Percentiles rank a stretch among this genome's conserved stretches.
phyloP scores from a whole-genome alignment of 2,329 filamentous ascomycete genomes.

The Dothideomycetes sp. region DNA sequence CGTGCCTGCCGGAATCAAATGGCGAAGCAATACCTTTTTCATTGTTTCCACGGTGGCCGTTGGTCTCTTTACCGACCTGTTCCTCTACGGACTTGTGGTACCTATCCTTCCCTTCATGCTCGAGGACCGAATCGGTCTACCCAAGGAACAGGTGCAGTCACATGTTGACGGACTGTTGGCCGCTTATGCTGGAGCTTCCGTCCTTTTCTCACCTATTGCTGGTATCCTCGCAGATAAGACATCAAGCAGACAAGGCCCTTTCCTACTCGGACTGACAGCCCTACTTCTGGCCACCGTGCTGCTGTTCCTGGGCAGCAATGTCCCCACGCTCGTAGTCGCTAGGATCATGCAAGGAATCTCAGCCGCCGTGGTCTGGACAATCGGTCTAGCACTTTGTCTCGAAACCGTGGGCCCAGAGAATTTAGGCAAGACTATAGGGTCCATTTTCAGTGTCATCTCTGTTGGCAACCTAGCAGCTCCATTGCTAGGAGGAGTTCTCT shows the following conservation, averaged over 20 bases:
- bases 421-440: slow-evolving; percentile 53
- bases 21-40: slow-evolving; percentile 52
- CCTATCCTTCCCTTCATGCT: slow-evolving; percentile 52
- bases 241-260: slow-evolving; percentile 46
- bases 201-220: slow-evolving; percentile 42
- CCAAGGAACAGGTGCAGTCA: slow-evolving; percentile 41
- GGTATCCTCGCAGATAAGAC: slow-evolving; percentile 48
- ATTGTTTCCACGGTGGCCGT: slow-evolving; percentile 49
- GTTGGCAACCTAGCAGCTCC: slow-evolving; percentile 50
- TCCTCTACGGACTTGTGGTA: slow-evolving; percentile 51
- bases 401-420: slow-evolving; percentile 50
- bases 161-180: slow-evolving; percentile 46
- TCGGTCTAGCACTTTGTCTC: slow-evolving; percentile 48
- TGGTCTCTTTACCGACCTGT: slow-evolving; percentile 50
- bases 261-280: slow-evolving; percentile 46
- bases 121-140: slow-evolving; percentile 40
- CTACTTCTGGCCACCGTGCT: slow-evolving; percentile 47
- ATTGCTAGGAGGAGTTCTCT: slow-evolving; percentile 51
- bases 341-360: slow-evolving; percentile 50
- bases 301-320: slow-evolving; percentile 41
- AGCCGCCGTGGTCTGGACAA: slow-evolving; percentile 51
- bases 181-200: slow-evolving; percentile 45
- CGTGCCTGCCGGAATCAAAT: slow-evolving; percentile 33
- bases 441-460: slow-evolving; percentile 51
- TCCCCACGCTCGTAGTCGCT: slow-evolving; percentile 42